Evolutionary conservation across 176 grass and related monocot species (phyloP).

Genomic region (Luzula sylvatica): DNA sequence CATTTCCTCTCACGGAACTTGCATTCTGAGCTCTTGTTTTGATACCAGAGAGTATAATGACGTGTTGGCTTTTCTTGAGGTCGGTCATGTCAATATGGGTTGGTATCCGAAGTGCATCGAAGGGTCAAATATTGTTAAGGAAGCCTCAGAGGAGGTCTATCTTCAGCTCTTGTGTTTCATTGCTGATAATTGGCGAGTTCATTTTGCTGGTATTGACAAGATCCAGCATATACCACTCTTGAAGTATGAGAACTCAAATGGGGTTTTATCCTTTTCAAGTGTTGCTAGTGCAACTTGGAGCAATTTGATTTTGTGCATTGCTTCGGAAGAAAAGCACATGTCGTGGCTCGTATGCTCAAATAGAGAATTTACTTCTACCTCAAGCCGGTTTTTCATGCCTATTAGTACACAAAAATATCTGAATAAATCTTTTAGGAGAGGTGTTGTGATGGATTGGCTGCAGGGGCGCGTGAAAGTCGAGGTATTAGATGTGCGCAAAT

Average conservation of each 20-base stretch:
- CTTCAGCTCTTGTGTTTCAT: constrained; percentile 44
- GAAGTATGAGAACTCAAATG: constrained; percentile 32
- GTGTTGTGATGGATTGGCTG: constrained; percentile 32
- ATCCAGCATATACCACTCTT: constrained; percentile 41
- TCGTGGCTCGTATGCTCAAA: constrained; percentile 59
- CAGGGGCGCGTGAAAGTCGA: constrained; percentile 20
- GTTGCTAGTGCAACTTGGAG: constrained; percentile 8
- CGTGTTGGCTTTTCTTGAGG: constrained; percentile 36
- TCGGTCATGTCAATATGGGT: constrained; percentile 20
- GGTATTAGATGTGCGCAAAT: constrained; percentile 21
- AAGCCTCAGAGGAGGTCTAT: constrained; percentile 37
- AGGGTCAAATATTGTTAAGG: constrained; percentile 36
- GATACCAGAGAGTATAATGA: constrained; percentile 27
- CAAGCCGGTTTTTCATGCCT: constrained; percentile 26
- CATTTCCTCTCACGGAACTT: constrained; percentile 41
- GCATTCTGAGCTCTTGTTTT: constrained; percentile 44
- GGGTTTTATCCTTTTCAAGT: constrained; percentile 29
- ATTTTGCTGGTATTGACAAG: constrained; percentile 15
- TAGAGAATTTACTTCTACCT: constrained; percentile 31
- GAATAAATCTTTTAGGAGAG: background rate
- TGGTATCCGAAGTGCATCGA: constrained; percentile 71
- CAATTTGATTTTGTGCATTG: constrained; percentile 29
- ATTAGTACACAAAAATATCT: constrained; percentile 25
- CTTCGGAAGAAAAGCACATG: constrained; percentile 8
- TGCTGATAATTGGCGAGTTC: constrained; percentile 21